A percentile compares a stretch with the other conserved stretches of the same genome.
Conservation (phyloP, 345 rosid genomes). For the Arabis alpina region DNA sequence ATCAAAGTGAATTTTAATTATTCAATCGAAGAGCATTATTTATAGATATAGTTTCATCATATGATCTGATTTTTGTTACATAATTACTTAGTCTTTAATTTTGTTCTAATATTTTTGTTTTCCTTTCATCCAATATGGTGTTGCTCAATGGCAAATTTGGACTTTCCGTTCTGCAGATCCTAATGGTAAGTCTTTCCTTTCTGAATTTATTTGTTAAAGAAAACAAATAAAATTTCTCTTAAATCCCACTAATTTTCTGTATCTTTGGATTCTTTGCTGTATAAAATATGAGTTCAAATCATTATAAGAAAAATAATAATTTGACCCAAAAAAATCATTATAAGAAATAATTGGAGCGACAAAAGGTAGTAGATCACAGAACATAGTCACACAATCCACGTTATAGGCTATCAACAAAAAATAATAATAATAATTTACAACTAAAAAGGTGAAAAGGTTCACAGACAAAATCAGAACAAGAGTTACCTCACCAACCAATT, state of each 20-base stretch:
- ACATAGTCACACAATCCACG: conserved; percentile 34
- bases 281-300: not conserved
- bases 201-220: not conserved
- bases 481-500: conserved; percentile 28
- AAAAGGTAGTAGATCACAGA: conserved; percentile 34
- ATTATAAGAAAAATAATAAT: conserved; percentile 7
- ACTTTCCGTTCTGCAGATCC: conserved; percentile 70
- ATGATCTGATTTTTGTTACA: not conserved
- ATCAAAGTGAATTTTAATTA: not conserved
- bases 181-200: conserved; percentile 62
- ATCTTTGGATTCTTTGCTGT: not conserved
- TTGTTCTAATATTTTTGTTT: conserved; percentile 24
- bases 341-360: conserved; percentile 30
- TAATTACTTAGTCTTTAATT: conserved; percentile 3
- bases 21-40: not conserved
- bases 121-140: conserved; percentile 28
- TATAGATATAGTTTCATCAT: not conserved
- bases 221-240: not conserved
- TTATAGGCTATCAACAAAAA: not conserved
- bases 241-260: conserved; percentile 9
- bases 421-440: not conserved
- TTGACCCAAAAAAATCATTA: too few relatives aligned
- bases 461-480: conserved; percentile 37
- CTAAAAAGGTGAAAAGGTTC: conserved; percentile 28
- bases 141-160: conserved; percentile 34